Evolutionary conservation across 352 stramenopile species (phyloP).

Genomic region (Pythium sp.): DNA sequence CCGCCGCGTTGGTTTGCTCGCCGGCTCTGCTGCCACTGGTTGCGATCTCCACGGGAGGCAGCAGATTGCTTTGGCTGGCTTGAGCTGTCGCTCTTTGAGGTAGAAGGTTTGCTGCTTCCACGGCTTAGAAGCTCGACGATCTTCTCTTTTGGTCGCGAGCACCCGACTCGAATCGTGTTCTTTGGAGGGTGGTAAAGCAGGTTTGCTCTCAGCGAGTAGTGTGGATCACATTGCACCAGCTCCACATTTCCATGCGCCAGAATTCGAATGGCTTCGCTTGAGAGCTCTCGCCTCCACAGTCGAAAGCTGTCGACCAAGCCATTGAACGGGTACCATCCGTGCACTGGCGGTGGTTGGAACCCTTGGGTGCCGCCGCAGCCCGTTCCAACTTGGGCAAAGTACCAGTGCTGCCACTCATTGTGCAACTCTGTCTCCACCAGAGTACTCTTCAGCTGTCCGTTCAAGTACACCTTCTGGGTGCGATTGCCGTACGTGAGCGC

Average conservation of each 20-base stretch:
- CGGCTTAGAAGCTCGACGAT: neutral
- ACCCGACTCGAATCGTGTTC: neutral
- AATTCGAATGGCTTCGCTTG: neutral
- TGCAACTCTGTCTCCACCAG: neutral
- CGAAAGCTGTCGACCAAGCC: conserved; percentile 32
- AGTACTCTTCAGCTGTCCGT: conserved; percentile 27
- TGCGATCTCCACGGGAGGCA: neutral
- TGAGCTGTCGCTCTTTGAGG: neutral
- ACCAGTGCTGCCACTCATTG: too few species aligned
- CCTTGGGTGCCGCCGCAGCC: conserved; percentile 20
- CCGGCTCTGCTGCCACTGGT: neutral
- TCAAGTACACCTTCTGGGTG: conserved; percentile 36
- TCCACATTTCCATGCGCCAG: neutral
- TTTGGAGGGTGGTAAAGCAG: neutral
- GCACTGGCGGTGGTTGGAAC: too few species aligned
- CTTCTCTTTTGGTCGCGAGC: neutral
- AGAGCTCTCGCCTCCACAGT: conserved; percentile 16
- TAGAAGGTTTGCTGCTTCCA: too few species aligned
- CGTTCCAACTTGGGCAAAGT: neutral
- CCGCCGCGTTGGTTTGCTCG: neutral
- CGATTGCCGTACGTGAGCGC: conserved; percentile 33
- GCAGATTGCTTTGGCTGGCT: neutral
- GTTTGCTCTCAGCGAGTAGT: neutral
- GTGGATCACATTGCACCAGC: neutral
- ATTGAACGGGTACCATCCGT: conserved; percentile 44